Conservation (phyloP, 441 rosid species). For the Mallotus repandus region DNA sequence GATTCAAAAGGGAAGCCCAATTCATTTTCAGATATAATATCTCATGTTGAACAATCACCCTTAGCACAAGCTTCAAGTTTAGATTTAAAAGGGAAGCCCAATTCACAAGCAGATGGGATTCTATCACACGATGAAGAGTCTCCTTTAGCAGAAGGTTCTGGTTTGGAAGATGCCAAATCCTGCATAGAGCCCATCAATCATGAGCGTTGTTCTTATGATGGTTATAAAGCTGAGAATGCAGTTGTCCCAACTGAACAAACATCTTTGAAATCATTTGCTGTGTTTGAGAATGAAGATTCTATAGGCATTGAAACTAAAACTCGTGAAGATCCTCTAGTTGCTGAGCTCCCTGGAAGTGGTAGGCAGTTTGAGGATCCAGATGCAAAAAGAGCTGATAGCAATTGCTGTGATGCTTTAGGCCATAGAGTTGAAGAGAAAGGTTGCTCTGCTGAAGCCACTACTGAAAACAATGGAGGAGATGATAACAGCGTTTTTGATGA, state of each 20-base stretch:
- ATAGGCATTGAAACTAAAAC: neutral
- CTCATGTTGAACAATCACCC: neutral
- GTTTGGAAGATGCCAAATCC: neutral
- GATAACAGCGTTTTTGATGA: neutral
- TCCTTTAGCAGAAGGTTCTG: neutral
- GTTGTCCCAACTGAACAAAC: neutral
- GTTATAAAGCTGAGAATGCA: neutral
- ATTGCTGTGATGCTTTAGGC: neutral
- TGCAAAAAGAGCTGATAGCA: neutral
- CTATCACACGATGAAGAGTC: neutral
- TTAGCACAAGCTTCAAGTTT: neutral
- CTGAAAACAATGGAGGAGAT: neutral
- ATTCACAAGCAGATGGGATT: neutral
- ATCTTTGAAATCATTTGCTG: neutral
- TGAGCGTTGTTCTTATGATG: neutral
- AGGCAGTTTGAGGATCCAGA: neutral
- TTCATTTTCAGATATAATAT: neutral
- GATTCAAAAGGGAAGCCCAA: neutral
- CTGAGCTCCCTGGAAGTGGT: neutral
- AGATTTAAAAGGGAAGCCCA: neutral
- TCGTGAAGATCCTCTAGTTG: neutral
- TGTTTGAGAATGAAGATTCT: neutral
- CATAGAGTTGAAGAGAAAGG: neutral
- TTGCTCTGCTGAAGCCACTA: neutral
- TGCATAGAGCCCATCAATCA: neutral